Conservation (phyloP, 192 early-diverging fungal species). For the Radiomyces spectabilis region DNA sequence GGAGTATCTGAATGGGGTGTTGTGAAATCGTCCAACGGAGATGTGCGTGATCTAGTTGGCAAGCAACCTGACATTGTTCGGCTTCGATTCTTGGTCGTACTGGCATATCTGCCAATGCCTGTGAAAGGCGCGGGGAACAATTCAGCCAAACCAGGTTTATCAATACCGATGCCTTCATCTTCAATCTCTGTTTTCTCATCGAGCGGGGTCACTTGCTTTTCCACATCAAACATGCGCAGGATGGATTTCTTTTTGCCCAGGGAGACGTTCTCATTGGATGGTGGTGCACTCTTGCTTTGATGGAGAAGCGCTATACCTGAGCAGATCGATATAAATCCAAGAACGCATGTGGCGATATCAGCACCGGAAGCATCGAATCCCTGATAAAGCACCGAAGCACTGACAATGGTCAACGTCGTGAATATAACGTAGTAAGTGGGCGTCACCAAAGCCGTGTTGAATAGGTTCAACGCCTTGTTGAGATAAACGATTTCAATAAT, state of each 20-base stretch:
- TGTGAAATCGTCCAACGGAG: no score
- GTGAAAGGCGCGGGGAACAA: conserved; percentile 9
- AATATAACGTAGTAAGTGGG: conserved; percentile 94
- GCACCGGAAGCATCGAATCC: conserved; percentile 68
- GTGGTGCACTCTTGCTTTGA: conserved; percentile 22
- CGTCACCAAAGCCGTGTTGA: conserved; percentile 83
- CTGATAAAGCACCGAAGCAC: conserved; percentile 81
- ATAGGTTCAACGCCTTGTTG: conserved; percentile 90
- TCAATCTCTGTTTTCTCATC: no score
- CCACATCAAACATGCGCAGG: neutral
- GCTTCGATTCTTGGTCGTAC: no score
- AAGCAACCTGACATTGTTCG: no score
- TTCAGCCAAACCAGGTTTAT: conserved; percentile 6
- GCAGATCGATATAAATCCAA: conserved; percentile 86
- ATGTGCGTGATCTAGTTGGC: no score
- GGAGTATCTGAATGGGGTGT: no score
- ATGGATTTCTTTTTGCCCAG: neutral
- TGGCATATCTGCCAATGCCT: conserved; percentile 11
- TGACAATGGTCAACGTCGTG: conserved; percentile 87
- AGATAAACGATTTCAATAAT: conserved; percentile 93
- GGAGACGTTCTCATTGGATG: no score
- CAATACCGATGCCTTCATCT: neutral
- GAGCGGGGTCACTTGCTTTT: neutral
- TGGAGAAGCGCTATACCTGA: conserved; percentile 79
- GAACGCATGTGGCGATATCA: conserved; percentile 72